These are phyloP conservation scores for Tuber indicum DNA, from an alignment of 495 filamentous ascomycete species.

Conservation along the genomic window DNA sequence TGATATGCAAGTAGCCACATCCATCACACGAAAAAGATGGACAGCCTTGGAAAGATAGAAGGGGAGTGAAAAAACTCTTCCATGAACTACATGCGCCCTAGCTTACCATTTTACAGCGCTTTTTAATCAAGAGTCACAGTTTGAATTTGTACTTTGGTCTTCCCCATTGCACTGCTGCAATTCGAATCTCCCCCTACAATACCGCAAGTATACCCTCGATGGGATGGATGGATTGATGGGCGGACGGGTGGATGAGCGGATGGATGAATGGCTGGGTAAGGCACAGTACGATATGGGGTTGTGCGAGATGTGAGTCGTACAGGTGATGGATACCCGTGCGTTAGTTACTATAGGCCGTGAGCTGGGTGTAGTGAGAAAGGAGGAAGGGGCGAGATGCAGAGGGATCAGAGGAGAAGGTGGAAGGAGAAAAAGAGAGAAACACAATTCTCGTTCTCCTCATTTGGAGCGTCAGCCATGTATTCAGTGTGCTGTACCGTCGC, in stretches of 20 bases:
- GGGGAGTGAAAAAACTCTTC: neutral
- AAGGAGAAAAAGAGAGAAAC: neutral
- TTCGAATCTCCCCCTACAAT: neutral
- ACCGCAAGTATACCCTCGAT: neutral
- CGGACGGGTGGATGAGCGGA: neutral
- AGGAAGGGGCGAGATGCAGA: neutral
- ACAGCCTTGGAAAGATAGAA: neutral
- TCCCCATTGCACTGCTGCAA: neutral
- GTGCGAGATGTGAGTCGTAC: neutral
- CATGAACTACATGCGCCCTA: neutral
- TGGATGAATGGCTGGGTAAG: neutral
- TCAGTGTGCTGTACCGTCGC: neutral
- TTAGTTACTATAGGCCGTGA: neutral
- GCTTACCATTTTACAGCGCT: neutral
- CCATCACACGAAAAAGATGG: neutral
- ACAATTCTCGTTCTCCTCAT: neutral
- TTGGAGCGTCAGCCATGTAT: neutral
- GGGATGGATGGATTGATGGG: neutral
- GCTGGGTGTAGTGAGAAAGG: neutral
- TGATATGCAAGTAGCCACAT: neutral
- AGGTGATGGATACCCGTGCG: neutral
- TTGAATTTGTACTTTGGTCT: neutral
- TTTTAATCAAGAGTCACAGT: neutral
- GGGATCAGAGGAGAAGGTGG: neutral
- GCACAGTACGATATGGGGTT: neutral